A percentile compares a stretch with the other conserved stretches of the same genome.
Conservation (phyloP, 192 early-diverging fungal genomes). For the Backusella circina region DNA sequence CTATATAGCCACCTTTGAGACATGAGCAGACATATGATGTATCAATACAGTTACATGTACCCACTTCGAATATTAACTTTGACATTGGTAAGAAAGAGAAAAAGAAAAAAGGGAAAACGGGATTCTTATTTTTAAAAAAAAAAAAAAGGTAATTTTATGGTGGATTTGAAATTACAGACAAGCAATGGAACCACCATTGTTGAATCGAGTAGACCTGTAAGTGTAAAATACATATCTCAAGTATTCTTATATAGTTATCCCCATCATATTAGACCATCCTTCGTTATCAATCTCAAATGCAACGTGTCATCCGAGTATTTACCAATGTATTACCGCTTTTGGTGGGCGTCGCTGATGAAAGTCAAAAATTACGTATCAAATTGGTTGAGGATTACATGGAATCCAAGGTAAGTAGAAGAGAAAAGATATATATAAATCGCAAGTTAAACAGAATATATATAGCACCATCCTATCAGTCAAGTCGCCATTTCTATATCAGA, state of each 20-base stretch:
- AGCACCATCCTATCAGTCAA: conserved; percentile 33
- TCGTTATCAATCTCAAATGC: conserved; percentile 28
- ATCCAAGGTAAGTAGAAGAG: conserved; percentile 11
- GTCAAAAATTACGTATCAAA: conserved; percentile 11
- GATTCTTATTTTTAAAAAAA: background rate
- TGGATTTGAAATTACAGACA: conserved; percentile 23
- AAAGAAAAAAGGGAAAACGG: background rate
- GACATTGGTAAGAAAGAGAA: conserved; percentile 13
- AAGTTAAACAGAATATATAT: too few species aligned
- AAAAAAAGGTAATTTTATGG: conserved; percentile 39
- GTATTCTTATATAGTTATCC: background rate
- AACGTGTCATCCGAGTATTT: conserved; percentile 22
- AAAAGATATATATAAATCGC: too few species aligned
- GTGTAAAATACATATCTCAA: background rate
- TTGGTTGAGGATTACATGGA: conserved; percentile 31
- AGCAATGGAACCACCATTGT: conserved; percentile 35
- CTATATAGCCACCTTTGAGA: conserved; percentile 12
- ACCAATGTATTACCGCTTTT: conserved; percentile 27
- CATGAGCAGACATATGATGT: conserved; percentile 23
- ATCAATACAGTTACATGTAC: conserved; percentile 20
- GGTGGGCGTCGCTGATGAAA: conserved; percentile 28
- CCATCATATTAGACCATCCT: conserved; percentile 20
- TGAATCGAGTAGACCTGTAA: conserved; percentile 46
- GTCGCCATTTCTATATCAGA: conserved; percentile 41
- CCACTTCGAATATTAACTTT: conserved; percentile 23